Conservation (phyloP, 2,329 filamentous ascomycete genomes). For the Ceratocystis huliohia region DNA sequence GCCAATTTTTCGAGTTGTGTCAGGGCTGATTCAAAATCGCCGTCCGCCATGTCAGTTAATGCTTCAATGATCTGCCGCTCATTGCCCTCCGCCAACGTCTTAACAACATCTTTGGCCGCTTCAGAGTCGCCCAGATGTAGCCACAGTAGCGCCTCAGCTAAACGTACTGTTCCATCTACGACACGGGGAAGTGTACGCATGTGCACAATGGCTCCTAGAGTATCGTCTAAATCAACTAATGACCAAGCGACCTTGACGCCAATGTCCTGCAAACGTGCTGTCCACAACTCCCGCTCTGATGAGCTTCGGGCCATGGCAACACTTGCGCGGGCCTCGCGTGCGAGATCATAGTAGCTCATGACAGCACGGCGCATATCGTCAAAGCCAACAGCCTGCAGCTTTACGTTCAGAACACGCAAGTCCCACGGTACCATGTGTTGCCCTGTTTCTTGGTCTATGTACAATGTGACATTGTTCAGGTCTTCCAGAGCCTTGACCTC, state of each 20-base stretch:
- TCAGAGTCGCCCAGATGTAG: slow-evolving; percentile 66
- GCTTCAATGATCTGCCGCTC: slow-evolving; percentile 46
- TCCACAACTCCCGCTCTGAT: slow-evolving; percentile 55
- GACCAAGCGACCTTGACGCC: slow-evolving; percentile 55
- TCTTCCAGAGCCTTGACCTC: slow-evolving; percentile 53
- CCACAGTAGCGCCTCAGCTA: slow-evolving; percentile 54
- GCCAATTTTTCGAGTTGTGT: slow-evolving; percentile 45
- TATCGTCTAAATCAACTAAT: slow-evolving; percentile 75
- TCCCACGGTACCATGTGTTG: slow-evolving; percentile 73
- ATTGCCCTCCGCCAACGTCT: slow-evolving; percentile 26
- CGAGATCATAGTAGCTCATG: slow-evolving; percentile 83
- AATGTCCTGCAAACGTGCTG: slow-evolving; percentile 56
- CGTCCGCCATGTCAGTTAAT: slow-evolving; percentile 66
- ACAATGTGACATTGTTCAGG: slow-evolving; percentile 43
- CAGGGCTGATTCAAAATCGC: slow-evolving; percentile 53
- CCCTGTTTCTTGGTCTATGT: slow-evolving; percentile 41
- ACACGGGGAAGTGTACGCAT: slow-evolving; percentile 44
- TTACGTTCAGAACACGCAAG: slow-evolving; percentile 67
- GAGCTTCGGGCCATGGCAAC: slow-evolving; percentile 38
- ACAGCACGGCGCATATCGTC: slow-evolving; percentile 73
- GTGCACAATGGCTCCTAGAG: slow-evolving; percentile 65
- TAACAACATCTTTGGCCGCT: slow-evolving; percentile 47
- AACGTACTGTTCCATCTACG: slow-evolving; percentile 32
- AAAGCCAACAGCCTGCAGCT: slow-evolving; percentile 75
- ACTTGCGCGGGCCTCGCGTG: slow-evolving; percentile 56